Evolutionary conservation across 805 yeast genomes (phyloP), one percentile per base, ranked within the genome.

Genomic region (Candida silvicultrix): DNA sequence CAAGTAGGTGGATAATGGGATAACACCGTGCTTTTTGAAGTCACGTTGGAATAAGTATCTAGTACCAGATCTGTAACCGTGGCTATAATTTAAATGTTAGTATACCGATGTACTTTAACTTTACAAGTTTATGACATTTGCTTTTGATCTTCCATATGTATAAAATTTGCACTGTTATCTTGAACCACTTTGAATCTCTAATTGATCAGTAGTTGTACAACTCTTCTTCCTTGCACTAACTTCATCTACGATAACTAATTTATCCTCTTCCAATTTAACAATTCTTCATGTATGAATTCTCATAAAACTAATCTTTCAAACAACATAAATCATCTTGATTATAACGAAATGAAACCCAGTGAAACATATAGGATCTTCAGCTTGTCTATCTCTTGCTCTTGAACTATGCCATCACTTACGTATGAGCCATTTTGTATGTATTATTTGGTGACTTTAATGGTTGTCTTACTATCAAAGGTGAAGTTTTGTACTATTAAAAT

Each of bases 1-100:
- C 81, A 94, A 78, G 94, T 92, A 94, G 71, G 95, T 87, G 63
- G 97, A 87, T 82, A 94, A 78, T 60, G 96, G 83, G 70, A 89
- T 80, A 65, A 84, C 75, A 75, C 99, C 99, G 78, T 92, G 95
- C 67, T 69, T 73, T 84, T 87, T 90, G 90, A 85, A 94, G 85
- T 92, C 98, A 79, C 99, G 94, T 78, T 89, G 88, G 95, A 94
- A 94, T 81, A 95, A 95, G 90, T 94, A 94, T 80, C 99, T 96
- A 80, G 99, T 92, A 81, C 99, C 94, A 68, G 97, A 89, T 90
- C 99, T 90, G 85, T 89, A 90, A 85, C 99, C 99, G 81, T 89
- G 97, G 77, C 89, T 80, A 37, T 37, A 28, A 28, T 37, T 3
- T 18, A 7, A 10, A 34, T 34, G 37, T 34, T 34, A 34, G 37